Conservation (phyloP, 371 early-diverging fungal genomes). For the Lichtheimia corymbifera region DNA sequence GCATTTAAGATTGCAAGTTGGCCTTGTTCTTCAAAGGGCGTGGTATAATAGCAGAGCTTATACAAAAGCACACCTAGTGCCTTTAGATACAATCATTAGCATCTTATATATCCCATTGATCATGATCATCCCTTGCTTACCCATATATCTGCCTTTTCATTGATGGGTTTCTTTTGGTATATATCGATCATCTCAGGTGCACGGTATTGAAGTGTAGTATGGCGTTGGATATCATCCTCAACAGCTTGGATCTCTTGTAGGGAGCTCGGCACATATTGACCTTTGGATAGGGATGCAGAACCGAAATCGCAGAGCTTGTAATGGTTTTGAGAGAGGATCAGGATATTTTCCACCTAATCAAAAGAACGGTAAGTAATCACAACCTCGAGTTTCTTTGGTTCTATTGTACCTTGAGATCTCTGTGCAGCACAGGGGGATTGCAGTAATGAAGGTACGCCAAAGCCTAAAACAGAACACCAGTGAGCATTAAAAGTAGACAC, state of each 20-base stretch:
- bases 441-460: slow-evolving; percentile 89
- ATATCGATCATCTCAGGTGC: slow-evolving; percentile 93
- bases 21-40: slow-evolving; percentile 92
- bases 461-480: slow-evolving; percentile 48
- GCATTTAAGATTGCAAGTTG: slow-evolving; percentile 85
- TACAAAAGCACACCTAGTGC: slow-evolving; percentile 91
- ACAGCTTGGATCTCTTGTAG: slow-evolving; percentile 70
- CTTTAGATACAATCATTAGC: slow-evolving; percentile 28
- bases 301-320: slow-evolving; percentile 96
- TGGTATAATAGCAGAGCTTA: slow-evolving; percentile 84
- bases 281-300: slow-evolving; percentile 70
- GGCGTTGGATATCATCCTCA: slow-evolving; percentile 80
- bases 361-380: no score
- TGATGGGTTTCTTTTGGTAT: slow-evolving; percentile 77
- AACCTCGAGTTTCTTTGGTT: no score
- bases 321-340: slow-evolving; percentile 51
- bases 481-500: background rate
- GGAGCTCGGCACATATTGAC: slow-evolving; percentile 55
- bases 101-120: background rate
- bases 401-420: slow-evolving; percentile 82
- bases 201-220: slow-evolving; percentile 92
- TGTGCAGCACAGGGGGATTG: slow-evolving; percentile 72
- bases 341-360: slow-evolving; percentile 61
- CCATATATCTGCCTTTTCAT: slow-evolving; percentile 83
- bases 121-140: slow-evolving; percentile 7